phyloP scores from a whole-genome alignment of 1,284 basidiomycete genomes.

The Ganoderma boninense region DNA sequence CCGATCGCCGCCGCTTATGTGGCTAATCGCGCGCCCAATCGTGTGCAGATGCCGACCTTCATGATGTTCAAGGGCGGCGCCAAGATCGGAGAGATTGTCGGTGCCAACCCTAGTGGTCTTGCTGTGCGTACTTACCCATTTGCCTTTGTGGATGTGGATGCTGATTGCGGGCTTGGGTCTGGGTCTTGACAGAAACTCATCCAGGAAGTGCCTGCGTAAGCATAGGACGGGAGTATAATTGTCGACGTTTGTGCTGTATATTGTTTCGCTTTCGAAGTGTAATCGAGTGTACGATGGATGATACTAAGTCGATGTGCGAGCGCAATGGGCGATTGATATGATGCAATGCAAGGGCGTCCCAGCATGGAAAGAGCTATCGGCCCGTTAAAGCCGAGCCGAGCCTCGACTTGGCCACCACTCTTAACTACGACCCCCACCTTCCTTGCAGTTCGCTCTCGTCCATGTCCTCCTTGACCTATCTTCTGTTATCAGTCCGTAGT shows the following conservation, averaged over 20 bases:
- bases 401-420: not conserved
- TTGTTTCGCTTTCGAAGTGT: not conserved
- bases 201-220: not conserved
- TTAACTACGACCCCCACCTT: not conserved
- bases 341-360: not conserved
- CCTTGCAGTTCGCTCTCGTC: not conserved
- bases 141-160: not conserved
- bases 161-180: not conserved
- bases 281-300: conserved; percentile 5
- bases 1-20: conserved; percentile 32
- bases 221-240: conserved; percentile 6
- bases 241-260: conserved; percentile 1
- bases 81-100: conserved; percentile 68
- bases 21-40: not conserved
- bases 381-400: not conserved
- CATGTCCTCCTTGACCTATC: not conserved
- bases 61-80: conserved; percentile 74
- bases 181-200: conserved; percentile 2
- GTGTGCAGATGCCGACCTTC: conserved; percentile 78
- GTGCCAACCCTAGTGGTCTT: conserved; percentile 57
- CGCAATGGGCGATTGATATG: not conserved
- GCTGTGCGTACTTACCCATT: too few species aligned
- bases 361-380: not conserved
- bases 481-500: too few species aligned
- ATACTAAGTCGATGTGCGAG: not conserved